Conservation (phyloP, 331 rosid genomes). For the Ulmus americana region DNA sequence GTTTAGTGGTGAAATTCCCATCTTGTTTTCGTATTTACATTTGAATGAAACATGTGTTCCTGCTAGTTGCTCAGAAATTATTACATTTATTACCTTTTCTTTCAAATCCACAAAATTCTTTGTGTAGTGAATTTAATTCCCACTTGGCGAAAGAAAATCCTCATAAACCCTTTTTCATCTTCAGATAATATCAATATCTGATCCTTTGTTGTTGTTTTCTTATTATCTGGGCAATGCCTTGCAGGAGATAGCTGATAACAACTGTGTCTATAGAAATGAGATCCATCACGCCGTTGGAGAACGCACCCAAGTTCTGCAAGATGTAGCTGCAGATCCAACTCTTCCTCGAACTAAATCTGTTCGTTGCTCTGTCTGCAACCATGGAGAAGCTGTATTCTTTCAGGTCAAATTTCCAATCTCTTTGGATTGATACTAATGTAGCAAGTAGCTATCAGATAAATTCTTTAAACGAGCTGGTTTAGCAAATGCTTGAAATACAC, state of each 20-base stretch:
- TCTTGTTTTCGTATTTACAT: not conserved
- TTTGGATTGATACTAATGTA: not conserved
- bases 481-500: not conserved
- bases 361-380: constrained; percentile 80
- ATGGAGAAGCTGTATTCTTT: constrained; percentile 97
- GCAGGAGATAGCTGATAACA: constrained; percentile 90
- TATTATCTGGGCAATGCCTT: not conserved
- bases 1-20: too few relatives aligned
- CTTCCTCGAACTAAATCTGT: constrained; percentile 92
- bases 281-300: constrained; percentile 88
- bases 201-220: not conserved
- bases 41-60: not conserved
- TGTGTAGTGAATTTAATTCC: not conserved
- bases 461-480: not conserved
- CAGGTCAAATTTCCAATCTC: constrained; percentile 47
- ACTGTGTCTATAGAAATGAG: constrained; percentile 84
- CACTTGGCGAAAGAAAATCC: not conserved
- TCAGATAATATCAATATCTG: not conserved
- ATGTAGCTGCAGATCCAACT: constrained; percentile 96
- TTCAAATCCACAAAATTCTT: not conserved
- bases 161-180: not conserved
- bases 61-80: not conserved
- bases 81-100: not conserved
- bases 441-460: not conserved
- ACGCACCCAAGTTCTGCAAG: constrained; percentile 85